phyloP scores from a whole-genome alignment of 179 eudicot species.

The Amaranthus tricolor region DNA sequence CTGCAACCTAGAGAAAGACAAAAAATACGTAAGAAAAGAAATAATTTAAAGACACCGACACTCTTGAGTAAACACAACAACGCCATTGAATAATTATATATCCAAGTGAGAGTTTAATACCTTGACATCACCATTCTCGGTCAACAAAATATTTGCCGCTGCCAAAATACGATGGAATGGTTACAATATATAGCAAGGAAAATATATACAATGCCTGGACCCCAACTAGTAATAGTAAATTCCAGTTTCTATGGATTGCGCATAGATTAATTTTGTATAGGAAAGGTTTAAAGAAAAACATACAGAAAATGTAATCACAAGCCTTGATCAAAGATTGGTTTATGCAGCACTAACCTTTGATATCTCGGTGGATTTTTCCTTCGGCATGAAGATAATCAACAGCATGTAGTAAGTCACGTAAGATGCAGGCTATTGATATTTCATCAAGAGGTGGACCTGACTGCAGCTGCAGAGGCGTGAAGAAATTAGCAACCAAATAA shows the following conservation, averaged over 20 bases:
- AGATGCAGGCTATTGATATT: slow-evolving; percentile 82
- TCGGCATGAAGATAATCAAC: slow-evolving; percentile 91
- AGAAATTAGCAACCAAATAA: slow-evolving; percentile 24
- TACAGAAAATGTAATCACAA: background rate
- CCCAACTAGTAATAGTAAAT: background rate
- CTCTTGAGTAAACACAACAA: background rate
- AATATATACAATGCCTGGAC: slow-evolving; percentile 5
- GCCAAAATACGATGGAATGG: slow-evolving; percentile 37
- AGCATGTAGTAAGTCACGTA: slow-evolving; percentile 93
- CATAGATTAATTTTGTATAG: background rate
- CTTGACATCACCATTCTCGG: slow-evolving; percentile 98
- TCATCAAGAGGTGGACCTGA: slow-evolving; percentile 94
- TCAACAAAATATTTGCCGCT: slow-evolving; percentile 94
- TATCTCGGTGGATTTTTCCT: slow-evolving; percentile 96
- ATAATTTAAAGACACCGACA: background rate
- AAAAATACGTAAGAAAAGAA: slow-evolving; percentile 12
- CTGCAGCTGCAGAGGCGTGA: slow-evolving; percentile 65
- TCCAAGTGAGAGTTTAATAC: slow-evolving; percentile 29
- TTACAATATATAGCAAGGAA: slow-evolving; percentile 9
- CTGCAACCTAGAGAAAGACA: slow-evolving; percentile 75
- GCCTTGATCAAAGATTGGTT: background rate
- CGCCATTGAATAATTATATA: background rate
- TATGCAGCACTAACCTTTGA: slow-evolving; percentile 57
- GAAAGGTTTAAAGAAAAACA: background rate
- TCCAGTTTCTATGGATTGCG: background rate